These are phyloP conservation scores for Helotiales sp. DNA, from an alignment of 2,329 filamentous ascomycete species.

Conservation along the genomic window DNA sequence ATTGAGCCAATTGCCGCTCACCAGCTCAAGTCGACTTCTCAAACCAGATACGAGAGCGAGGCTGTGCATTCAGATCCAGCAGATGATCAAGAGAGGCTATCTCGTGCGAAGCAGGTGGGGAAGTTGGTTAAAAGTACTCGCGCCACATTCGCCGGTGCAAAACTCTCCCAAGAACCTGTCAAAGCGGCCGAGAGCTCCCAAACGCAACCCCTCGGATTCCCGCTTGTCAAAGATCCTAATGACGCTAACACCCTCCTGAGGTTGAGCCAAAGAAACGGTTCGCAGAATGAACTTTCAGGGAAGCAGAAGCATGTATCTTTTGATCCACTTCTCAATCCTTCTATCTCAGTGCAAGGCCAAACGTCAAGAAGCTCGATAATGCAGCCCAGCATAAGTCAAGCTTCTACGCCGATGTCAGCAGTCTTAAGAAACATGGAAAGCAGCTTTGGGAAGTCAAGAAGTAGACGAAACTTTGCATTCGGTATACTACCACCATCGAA, in stretches of 20 bases:
- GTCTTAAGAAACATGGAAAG: constrained; percentile 26
- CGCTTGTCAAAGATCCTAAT: constrained; percentile 77
- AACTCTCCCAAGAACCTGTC: constrained; percentile 46
- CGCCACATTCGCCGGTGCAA: constrained; percentile 27
- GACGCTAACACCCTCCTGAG: constrained; percentile 66
- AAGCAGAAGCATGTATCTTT: constrained; percentile 49
- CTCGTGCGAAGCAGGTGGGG: neutral
- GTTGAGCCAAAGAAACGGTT: constrained; percentile 67
- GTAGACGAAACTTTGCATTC: constrained; percentile 43
- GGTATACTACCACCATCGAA: constrained; percentile 47
- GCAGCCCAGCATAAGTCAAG: neutral
- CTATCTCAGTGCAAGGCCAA: neutral
- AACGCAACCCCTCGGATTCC: constrained; percentile 63
- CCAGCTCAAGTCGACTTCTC: neutral
- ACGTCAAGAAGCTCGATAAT: neutral
- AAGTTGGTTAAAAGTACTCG: neutral
- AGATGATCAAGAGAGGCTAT: neutral
- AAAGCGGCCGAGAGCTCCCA: constrained; percentile 43
- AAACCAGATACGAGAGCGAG: neutral
- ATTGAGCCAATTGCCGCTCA: neutral
- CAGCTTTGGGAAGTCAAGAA: constrained; percentile 11
- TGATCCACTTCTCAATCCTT: constrained; percentile 31
- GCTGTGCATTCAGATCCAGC: neutral
- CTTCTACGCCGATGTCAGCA: constrained; percentile 15
- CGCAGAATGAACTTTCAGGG: constrained; percentile 52